Percentiles rank a stretch among this genome's conserved stretches.
phyloP scores from a whole-genome alignment of 2,329 filamentous ascomycete genomes.

The Venturia oleaginea region DNA sequence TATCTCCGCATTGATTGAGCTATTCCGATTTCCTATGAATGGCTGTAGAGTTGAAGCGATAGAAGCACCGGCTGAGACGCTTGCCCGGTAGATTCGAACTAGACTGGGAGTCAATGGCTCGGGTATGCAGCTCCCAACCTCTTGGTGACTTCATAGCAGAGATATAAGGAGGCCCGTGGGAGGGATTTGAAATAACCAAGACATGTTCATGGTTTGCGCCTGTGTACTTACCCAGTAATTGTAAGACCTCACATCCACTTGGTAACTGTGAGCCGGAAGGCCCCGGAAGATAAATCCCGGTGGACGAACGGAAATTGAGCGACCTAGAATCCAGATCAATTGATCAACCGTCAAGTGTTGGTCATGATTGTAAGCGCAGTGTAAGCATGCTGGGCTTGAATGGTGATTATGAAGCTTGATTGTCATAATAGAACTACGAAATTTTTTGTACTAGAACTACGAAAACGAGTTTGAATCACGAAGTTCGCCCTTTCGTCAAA shows the following conservation, averaged over 20 bases:
- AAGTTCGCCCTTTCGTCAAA: too few relatives aligned
- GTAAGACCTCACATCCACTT: neutral
- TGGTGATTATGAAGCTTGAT: too few relatives aligned
- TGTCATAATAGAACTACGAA: too few relatives aligned
- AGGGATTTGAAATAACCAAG: neutral
- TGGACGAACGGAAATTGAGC: neutral
- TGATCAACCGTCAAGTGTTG: neutral
- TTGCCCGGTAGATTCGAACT: neutral
- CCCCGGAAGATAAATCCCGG: too few relatives aligned
- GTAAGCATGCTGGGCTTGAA: neutral
- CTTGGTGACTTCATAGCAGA: neutral
- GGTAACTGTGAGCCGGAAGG: neutral
- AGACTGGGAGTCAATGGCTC: neutral
- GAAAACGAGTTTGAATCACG: too few relatives aligned
- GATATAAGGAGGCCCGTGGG: too few relatives aligned
- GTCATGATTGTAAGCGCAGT: neutral
- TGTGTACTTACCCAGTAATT: too few relatives aligned
- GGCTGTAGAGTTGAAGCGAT: neutral
- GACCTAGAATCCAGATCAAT: neutral
- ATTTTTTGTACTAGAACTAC: too few relatives aligned
- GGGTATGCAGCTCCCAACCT: neutral
- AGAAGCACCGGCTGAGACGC: neutral
- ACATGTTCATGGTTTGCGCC: neutral
- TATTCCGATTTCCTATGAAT: neutral
- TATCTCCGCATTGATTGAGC: too few relatives aligned